phyloP scores from a whole-genome alignment of 306 rosid species.

The Citrullus colocynthis region DNA sequence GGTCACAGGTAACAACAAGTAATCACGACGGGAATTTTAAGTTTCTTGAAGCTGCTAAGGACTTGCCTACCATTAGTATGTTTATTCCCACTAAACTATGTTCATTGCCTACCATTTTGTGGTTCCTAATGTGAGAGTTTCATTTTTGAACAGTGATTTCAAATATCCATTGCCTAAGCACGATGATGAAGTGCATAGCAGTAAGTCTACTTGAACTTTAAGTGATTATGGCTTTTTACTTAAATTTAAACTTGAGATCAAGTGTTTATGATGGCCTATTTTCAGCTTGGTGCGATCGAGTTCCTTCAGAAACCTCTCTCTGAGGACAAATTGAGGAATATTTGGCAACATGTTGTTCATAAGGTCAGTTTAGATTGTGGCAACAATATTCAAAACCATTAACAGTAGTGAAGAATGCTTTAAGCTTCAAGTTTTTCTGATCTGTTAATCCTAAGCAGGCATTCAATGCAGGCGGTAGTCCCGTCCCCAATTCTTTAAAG shows the following conservation, averaged over 20 bases:
- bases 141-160: constrained; percentile 62
- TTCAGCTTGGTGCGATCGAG: constrained; percentile 93
- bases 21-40: constrained; percentile 39
- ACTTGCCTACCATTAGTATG: constrained; percentile 92
- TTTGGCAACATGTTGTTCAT: constrained; percentile 99
- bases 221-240: not conserved
- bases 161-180: constrained; percentile 56
- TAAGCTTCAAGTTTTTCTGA: constrained; percentile 17
- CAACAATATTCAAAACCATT: not conserved
- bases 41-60: constrained; percentile 80
- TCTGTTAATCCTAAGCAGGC: constrained; percentile 51
- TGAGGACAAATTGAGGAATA: constrained; percentile 78
- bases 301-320: constrained; percentile 80
- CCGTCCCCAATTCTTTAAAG: constrained; percentile 35
- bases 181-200: constrained; percentile 94
- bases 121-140: not conserved
- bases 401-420: not conserved
- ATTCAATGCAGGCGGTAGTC: constrained; percentile 51
- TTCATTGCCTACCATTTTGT: not conserved
- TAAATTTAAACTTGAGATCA: not conserved
- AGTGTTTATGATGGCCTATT: constrained; percentile 7
- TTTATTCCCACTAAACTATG: not conserved
- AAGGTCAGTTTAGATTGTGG: constrained; percentile 45
- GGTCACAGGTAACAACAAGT: constrained; percentile 49
- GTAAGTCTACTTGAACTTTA: constrained; percentile 20